Evolutionary conservation across 257 asterid genomes (phyloP).

Genomic region (Jacaranda copaia): DNA sequence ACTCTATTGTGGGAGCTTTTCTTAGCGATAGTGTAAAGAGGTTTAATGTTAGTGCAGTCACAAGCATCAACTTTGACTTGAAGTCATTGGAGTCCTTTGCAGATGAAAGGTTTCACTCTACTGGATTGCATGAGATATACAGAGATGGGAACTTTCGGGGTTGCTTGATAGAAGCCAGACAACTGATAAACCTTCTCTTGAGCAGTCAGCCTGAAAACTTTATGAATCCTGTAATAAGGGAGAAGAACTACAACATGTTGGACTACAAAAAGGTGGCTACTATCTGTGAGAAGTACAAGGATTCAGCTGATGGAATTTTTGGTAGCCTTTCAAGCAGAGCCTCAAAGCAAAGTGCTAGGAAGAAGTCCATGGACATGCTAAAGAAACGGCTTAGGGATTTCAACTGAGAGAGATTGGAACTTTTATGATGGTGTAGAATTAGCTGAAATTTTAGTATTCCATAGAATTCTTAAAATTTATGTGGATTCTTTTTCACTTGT

Average conservation of each 20-base stretch:
- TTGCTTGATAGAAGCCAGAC: conserved; percentile 83
- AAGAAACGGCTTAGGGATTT: conserved; percentile 86
- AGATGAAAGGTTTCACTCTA: conserved; percentile 79
- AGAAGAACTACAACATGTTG: conserved; percentile 72
- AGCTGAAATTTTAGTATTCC: conserved; percentile 38
- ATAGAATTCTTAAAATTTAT: neutral
- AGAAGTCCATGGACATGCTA: conserved; percentile 83
- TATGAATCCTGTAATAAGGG: conserved; percentile 95
- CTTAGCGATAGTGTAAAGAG: conserved; percentile 77
- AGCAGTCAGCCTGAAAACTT: conserved; percentile 94
- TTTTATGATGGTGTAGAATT: conserved; percentile 23
- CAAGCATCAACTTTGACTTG: conserved; percentile 65
- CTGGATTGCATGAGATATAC: conserved; percentile 79
- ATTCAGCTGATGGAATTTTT: conserved; percentile 82
- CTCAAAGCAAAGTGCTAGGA: conserved; percentile 77
- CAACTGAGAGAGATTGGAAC: conserved; percentile 53
- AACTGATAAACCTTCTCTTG: conserved; percentile 75
- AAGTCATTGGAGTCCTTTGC: conserved; percentile 82
- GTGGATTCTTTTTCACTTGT: conserved; percentile 18
- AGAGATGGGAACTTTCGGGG: conserved; percentile 73
- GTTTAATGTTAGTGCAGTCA: conserved; percentile 71
- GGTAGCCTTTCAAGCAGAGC: conserved; percentile 87
- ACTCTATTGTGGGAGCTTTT: conserved; percentile 72
- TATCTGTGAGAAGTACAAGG: conserved; percentile 87
- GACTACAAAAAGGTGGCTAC: conserved; percentile 84